Conservation (phyloP, 23 red algal species). For the Cyanidiococcus yangmingshanensis region DNA sequence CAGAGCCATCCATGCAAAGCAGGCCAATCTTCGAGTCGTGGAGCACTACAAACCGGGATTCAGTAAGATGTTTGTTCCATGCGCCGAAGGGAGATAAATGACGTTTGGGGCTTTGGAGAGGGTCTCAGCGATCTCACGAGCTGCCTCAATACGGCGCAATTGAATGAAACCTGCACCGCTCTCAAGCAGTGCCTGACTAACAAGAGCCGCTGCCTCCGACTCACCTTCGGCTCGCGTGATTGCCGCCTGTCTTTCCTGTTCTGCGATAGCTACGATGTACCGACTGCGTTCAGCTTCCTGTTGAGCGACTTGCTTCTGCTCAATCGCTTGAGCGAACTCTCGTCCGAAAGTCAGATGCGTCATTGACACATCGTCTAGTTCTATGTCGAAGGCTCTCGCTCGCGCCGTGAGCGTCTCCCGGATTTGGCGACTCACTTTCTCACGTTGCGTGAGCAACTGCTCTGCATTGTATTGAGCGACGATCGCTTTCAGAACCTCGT, state of each 20-base stretch:
- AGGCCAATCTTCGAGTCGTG: no score
- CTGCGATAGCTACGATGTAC: constrained; percentile 88
- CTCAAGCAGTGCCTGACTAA: constrained; percentile 61
- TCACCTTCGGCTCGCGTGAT: constrained; percentile 94
- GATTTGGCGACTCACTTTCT: constrained; percentile 72
- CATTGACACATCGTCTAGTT: constrained; percentile 95
- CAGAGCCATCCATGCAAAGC: no score
- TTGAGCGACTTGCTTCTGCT: constrained; percentile 97
- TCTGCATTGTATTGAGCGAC: constrained; percentile 97
- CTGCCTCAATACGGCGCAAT: constrained; percentile 88
- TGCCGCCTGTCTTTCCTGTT: constrained; percentile 82
- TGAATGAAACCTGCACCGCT: constrained; percentile 72
- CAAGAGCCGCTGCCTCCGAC: constrained; percentile 62
- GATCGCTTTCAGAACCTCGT: constrained; percentile 93
- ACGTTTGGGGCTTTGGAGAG: constrained; percentile 71
- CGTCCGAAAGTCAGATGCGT: constrained; percentile 98
- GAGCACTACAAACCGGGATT: constrained; percentile 26
- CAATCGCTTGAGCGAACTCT: constrained; percentile 91
- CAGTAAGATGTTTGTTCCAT: constrained; percentile 64
- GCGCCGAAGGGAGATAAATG: constrained; percentile 60
- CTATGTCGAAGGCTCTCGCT: constrained; percentile 81
- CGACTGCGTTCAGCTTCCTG: constrained; percentile 94
- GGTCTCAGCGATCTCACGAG: constrained; percentile 73
- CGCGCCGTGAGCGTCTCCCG: constrained; percentile 62
- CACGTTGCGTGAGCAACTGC: constrained; percentile 94